Evolutionary conservation across 768 basidiomycete species (phyloP), one percentile per base, ranked within the genome.

Genomic region (Mycena chlorophos): DNA sequence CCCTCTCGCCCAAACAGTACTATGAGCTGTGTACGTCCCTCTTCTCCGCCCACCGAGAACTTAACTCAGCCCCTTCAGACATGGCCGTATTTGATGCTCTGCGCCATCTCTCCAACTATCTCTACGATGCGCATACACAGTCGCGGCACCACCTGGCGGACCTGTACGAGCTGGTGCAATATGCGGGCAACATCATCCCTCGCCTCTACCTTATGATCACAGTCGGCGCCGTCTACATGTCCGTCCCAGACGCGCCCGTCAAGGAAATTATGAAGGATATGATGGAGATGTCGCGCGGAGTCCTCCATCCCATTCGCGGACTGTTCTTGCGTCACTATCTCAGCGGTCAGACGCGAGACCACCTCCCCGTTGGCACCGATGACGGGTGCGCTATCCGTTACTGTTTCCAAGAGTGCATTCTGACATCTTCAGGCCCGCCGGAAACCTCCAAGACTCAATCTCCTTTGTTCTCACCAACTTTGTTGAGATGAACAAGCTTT

Each of bases 241-340:
- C 94, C 26, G 87, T 98, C 49, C 86, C 94, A 2, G 96, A 97
- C 56, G 95, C 96, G 10, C 96, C 96, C 3, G 87, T 98, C 53
- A 97, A 94, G 78, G 96, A 99, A 75, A 94, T 99, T 59, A 99
- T 98, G 96, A 98, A 97, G 80, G 97, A 99, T 72, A 98, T 98
- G 96, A 89, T 99, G 89, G 97, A 99, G 72, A 98, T 98, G 97
- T 94, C 94, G 30, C 80, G 94, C 19, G 97, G 97, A 57, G 94
- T 99, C 4, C 80, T 98, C 60, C 94, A 98, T 69, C 96, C 97
- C n/a, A 93, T 94, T 48, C 82, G 97, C 43, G 97, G 97, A 17
- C 75, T 99, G 29, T 99, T 99, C 74, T 77, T 99, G 30, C 82
- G 96, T 25, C 96, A 99, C 69, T 98, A 98, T 71, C 85, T 98